Base-by-base conservation (phyloP, 352 stramenopile genomes). In the Globisporangium okanoganense region DNA sequence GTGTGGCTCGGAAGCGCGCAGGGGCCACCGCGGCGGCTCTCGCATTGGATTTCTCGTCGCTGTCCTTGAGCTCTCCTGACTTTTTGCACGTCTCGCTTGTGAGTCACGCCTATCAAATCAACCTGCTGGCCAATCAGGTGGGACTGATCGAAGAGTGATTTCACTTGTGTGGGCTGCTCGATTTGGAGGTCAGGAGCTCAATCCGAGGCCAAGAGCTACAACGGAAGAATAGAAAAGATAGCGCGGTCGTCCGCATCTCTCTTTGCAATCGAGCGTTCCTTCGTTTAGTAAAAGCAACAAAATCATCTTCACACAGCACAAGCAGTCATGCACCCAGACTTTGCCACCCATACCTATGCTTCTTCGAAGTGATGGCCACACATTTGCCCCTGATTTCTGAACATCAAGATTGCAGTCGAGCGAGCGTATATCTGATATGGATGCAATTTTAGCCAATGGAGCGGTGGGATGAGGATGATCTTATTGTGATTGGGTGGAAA, bases 341-440 rank as follows among this genome's bases (percentile, higher is more conserved):
- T 54, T 20, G n/a, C 24, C 48, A 53, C 47, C 14, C 48, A 54
- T 38, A 54, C 25, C 48, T 25, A 24, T 54, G 16, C 25, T n/a
- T n/a, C n/a, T n/a, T n/a, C n/a, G n/a, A n/a, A n/a, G n/a, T n/a
- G n/a, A n/a, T 20, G 25, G 25, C 49, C 49, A 55, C 49, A 55
- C 27, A 7, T 41, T 55, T 41, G 27, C 9, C n/a, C 20, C 49
- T 55, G 27, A 55, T 55, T 55, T 55, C 49, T 55, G 49, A 41
- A 55, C 49, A 24, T 55, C 27, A 27, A 6, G 49, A 18, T 55
- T 33, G 13, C 45, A 27, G 6, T n/a, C 18, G 27, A 38, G 4
- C 16, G 18, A 53, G 47, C 9, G 14, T 53, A 43, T 43, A n/a
- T 45, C 43, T 49, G 20, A 29, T 27, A 27, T 27, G 9, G 13